These are phyloP conservation scores for Arctium lappa DNA, from an alignment of 129 eudicot genomes.

Conservation along the genomic window DNA sequence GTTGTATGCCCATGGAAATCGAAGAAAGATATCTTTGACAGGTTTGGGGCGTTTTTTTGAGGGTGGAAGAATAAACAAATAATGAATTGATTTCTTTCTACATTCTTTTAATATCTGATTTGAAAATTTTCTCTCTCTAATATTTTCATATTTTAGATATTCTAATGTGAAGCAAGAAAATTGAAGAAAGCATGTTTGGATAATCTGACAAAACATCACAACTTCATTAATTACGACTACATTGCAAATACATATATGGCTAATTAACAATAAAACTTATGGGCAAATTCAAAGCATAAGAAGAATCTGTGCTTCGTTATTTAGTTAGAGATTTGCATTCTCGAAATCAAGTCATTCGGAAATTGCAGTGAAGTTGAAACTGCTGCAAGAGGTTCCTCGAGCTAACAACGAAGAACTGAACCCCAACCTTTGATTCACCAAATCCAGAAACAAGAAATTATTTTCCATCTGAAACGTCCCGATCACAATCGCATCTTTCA, in stretches of 20 bases:
- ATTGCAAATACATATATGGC: background rate
- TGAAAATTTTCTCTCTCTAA: too few species aligned
- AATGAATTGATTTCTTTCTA: too few species aligned
- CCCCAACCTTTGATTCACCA: conserved; percentile 35
- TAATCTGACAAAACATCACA: too few species aligned
- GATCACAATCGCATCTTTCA: conserved; percentile 26
- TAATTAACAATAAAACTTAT: background rate
- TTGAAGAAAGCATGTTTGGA: too few species aligned
- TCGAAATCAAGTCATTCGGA: background rate
- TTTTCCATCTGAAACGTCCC: conserved; percentile 48
- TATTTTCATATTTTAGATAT: too few species aligned
- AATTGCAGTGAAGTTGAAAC: conserved; percentile 38
- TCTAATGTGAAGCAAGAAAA: too few species aligned
- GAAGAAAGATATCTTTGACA: too few species aligned
- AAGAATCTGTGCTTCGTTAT: background rate
- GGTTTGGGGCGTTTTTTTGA: too few species aligned
- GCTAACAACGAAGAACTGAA: conserved; percentile 40
- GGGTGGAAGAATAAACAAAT: too few species aligned
- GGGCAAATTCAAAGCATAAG: background rate
- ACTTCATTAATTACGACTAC: too few species aligned
- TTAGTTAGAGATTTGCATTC: background rate
- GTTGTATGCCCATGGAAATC: too few species aligned
- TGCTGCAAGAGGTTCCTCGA: conserved; percentile 33
- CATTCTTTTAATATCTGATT: too few species aligned
- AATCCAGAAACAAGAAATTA: conserved; percentile 39